Conservation (phyloP, 176 grass and related monocot species). For the Phoenix dactylifera region DNA sequence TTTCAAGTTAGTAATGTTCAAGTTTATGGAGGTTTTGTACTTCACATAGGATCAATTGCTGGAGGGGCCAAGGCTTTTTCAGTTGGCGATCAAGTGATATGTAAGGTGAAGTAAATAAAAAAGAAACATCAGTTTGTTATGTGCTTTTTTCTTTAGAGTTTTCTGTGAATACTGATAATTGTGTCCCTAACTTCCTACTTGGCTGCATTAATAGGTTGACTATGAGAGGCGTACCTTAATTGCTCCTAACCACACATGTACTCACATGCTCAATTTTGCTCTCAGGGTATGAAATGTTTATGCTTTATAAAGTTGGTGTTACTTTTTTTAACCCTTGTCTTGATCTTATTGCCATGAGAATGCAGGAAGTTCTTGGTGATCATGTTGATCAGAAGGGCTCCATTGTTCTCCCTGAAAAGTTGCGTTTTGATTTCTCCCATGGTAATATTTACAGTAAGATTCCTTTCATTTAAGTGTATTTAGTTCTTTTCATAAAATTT, state of each 20-base stretch:
- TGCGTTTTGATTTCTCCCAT: conserved; percentile 98
- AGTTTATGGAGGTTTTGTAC: conserved; percentile 83
- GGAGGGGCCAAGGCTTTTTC: conserved; percentile 40
- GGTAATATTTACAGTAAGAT: conserved; percentile 34
- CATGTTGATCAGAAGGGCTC: conserved; percentile 99
- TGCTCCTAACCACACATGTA: conserved; percentile 97
- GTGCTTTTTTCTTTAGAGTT: too few species aligned
- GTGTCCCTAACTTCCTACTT: too few species aligned
- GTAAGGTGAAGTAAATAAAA: conserved; percentile 45
- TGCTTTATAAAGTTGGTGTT: conserved; percentile 9
- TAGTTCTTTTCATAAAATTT: too few species aligned
- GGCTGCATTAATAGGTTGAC: conserved; percentile 61
- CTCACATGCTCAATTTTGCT: conserved; percentile 98
- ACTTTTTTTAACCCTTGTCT: neutral
- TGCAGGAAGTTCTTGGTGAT: conserved; percentile 93
- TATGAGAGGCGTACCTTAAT: conserved; percentile 56
- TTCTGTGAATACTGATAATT: too few species aligned
- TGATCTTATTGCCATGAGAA: conserved; percentile 1
- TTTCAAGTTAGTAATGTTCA: conserved; percentile 84
- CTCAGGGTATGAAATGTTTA: conserved; percentile 50
- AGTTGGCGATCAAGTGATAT: conserved; percentile 60
- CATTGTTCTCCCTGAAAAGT: conserved; percentile 92
- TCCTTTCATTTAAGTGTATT: too few species aligned
- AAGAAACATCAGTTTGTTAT: too few species aligned
- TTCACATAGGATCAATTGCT: conserved; percentile 69